phyloP scores from a whole-genome alignment of 2,329 filamentous ascomycete genomes.

The Pseudocercospora fuligena region DNA sequence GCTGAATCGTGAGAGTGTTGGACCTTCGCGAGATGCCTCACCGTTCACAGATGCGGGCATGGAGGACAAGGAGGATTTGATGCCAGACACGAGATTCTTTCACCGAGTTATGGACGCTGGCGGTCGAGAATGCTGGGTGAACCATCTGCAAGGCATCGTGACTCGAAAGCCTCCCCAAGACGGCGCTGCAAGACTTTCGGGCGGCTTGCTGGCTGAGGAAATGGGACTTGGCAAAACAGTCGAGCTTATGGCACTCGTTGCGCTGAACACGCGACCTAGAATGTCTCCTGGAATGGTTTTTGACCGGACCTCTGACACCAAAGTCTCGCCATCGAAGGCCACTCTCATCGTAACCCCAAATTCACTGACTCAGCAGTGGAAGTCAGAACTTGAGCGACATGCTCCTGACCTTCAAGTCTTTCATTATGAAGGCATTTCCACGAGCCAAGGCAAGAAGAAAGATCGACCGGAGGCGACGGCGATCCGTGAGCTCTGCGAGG shows the following conservation, averaged over 20 bases:
- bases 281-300: conserved; percentile 33
- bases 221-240: conserved; percentile 85
- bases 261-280: conserved; percentile 59
- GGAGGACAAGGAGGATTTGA: neutral
- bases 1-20: conserved; percentile 65
- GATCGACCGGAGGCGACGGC: conserved; percentile 44
- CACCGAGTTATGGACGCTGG: conserved; percentile 49
- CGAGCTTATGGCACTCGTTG: conserved; percentile 73
- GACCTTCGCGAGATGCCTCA: conserved; percentile 6
- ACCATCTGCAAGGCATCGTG: conserved; percentile 66
- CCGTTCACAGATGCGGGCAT: conserved; percentile 1
- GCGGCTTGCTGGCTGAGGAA: conserved; percentile 76
- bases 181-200: conserved; percentile 49
- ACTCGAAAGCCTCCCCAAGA: conserved; percentile 41
- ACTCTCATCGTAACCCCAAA: conserved; percentile 68
- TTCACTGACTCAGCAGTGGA: conserved; percentile 68
- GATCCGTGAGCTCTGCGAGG: conserved; percentile 52
- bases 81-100: conserved; percentile 21
- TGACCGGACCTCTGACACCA: conserved; percentile 48
- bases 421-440: conserved; percentile 60
- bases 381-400: conserved; percentile 62
- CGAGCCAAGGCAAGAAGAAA: conserved; percentile 35
- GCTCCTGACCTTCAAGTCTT: conserved; percentile 61
- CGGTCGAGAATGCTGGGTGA: conserved; percentile 59
- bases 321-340: conserved; percentile 58